phyloP scores from a whole-genome alignment of 805 yeast species.

The Saccharomyces kudriavzevii region DNA sequence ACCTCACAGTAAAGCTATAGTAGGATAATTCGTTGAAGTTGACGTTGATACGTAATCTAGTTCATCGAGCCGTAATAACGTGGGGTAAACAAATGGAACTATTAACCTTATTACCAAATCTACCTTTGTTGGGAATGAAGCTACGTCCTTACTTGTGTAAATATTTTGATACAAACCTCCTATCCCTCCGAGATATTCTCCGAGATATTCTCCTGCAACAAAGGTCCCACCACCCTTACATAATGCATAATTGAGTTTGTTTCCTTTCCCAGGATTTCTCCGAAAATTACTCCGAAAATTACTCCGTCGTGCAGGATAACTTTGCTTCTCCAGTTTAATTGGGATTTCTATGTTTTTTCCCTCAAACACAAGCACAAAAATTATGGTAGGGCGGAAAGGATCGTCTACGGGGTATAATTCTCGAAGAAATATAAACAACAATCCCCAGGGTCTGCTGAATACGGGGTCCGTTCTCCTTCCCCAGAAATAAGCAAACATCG shows the following conservation, averaged over 20 bases:
- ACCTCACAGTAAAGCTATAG: background rate
- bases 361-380: too few relatives aligned
- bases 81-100: background rate
- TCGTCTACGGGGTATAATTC: too few relatives aligned
- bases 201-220: background rate
- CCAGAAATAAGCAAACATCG: background rate
- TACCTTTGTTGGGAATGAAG: background rate
- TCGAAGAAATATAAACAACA: background rate
- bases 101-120: background rate
- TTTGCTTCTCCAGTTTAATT: background rate
- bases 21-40: background rate
- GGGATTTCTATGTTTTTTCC: background rate
- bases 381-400: too few relatives aligned
- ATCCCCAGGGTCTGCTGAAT: too few relatives aligned
- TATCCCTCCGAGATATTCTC: background rate
- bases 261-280: background rate
- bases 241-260: background rate
- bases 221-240: background rate
- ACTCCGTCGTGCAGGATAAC: too few relatives aligned
- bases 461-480: background rate
- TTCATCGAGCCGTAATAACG: background rate
- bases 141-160: background rate
- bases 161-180: too few relatives aligned
- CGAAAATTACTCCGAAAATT: too few relatives aligned
- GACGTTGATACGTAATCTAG: background rate